These are phyloP conservation scores for Geranium brycei DNA, from an alignment of 345 rosid species.

Conservation along the genomic window DNA sequence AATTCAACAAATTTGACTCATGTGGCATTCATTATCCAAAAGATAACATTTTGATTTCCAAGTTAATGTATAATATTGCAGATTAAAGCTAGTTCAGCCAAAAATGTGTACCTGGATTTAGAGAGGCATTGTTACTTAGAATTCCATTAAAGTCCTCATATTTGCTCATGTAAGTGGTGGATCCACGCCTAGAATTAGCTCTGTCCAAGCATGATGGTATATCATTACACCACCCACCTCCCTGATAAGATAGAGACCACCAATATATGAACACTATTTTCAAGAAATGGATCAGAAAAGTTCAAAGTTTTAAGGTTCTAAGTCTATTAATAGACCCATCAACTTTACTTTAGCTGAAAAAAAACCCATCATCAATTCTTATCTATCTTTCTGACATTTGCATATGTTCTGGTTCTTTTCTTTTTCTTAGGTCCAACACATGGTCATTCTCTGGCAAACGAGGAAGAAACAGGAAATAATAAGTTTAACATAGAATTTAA, in stretches of 20 bases:
- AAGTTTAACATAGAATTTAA: too few species aligned
- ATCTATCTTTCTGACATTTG: not conserved
- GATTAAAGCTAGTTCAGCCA: not conserved
- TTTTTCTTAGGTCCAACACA: not conserved
- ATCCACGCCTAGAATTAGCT: constrained; percentile 65
- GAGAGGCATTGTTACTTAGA: constrained; percentile 60
- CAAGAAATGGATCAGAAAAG: not conserved
- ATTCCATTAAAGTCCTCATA: constrained; percentile 63
- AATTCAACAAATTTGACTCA: not conserved
- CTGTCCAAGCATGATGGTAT: constrained; percentile 58
- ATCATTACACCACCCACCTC: constrained; percentile 99
- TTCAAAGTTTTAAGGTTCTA: not conserved
- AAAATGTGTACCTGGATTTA: constrained; percentile 57
- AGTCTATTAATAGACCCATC: constrained; percentile 5
- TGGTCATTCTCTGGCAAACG: not conserved
- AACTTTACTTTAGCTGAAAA: not conserved
- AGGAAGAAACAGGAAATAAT: too few species aligned
- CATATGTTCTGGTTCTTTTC: not conserved
- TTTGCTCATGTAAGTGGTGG: constrained; percentile 61
- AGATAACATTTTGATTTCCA: not conserved
- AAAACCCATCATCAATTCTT: not conserved
- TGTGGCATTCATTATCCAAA: not conserved
- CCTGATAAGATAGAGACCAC: constrained; percentile 24
- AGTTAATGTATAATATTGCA: not conserved
- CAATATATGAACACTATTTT: not conserved